Percentiles rank a stretch among this genome's conserved stretches.
phyloP scores from a whole-genome alignment of 169 alveolate species.

The Plasmodium blacklocki region DNA sequence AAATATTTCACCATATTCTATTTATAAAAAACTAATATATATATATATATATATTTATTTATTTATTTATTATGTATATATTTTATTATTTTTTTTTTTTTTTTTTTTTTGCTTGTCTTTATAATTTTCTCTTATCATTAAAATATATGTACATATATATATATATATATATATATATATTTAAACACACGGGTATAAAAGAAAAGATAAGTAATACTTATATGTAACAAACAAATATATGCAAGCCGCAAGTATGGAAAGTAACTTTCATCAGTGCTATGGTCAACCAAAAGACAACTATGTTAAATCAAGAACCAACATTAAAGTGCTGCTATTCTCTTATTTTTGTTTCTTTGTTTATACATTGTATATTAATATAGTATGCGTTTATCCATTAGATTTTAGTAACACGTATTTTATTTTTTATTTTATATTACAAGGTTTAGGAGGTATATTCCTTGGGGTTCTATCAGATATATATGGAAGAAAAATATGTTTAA shows the following conservation, averaged over 20 bases:
- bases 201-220: not conserved
- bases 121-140: not conserved
- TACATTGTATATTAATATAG: slow-evolving; percentile 24
- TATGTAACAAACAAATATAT: not conserved
- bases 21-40: too few relatives aligned
- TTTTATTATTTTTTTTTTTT: not conserved
- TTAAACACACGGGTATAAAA: not conserved
- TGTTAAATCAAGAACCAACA: not conserved
- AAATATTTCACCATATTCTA: too few relatives aligned
- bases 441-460: slow-evolving; percentile 23
- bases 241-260: not conserved
- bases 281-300: slow-evolving; percentile 6
- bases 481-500: slow-evolving; percentile 40
- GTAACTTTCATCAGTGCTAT: not conserved
- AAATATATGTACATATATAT: too few relatives aligned
- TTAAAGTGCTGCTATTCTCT: not conserved
- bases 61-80: too few relatives aligned
- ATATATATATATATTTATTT: too few relatives aligned
- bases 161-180: too few relatives aligned
- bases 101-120: not conserved
- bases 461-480: slow-evolving; percentile 34
- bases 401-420: slow-evolving; percentile 4
- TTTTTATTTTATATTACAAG: slow-evolving; percentile 23
- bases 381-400: slow-evolving; percentile 26
- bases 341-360: slow-evolving; percentile 23